Conservation (phyloP, 805 yeast species). For the Tetrapisispora namnaoensis region DNA sequence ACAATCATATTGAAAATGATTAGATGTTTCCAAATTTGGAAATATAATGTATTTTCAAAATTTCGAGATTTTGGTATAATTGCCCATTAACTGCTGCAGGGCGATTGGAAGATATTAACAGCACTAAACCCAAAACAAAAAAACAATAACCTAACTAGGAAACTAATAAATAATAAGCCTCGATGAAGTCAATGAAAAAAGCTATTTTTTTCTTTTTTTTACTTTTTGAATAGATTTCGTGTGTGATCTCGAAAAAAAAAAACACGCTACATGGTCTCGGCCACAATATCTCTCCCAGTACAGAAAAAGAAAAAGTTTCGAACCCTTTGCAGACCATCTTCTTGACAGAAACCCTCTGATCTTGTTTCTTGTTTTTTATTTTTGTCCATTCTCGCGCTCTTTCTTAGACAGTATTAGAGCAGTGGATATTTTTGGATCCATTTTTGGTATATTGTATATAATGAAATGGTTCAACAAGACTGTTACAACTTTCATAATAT, state of each 20-base stretch:
- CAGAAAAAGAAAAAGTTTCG: no score
- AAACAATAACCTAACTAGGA: neutral
- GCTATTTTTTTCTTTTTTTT: neutral
- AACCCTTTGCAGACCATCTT: no score
- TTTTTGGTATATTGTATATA: neutral
- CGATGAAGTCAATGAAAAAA: neutral
- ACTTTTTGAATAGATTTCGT: neutral
- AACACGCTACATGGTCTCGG: neutral
- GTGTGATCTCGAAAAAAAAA: neutral
- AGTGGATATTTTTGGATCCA: neutral
- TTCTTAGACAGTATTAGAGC: no score
- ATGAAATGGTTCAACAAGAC: neutral
- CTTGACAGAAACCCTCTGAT: no score
- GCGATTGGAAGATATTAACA: no score
- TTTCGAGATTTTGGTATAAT: no score
- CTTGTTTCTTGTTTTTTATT: no score
- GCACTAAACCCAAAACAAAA: no score
- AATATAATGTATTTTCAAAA: neutral
- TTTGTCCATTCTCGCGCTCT: no score
- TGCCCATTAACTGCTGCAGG: no score
- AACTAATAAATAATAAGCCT: neutral
- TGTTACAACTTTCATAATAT: no score
- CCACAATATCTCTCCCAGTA: no score
- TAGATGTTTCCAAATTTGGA: neutral
- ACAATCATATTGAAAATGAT: neutral